phyloP scores from a whole-genome alignment of 176 grass and related monocot species.

The Triticum aestivum region IWGSC_CS_RefSeq_v2.1 NC_057808.1:483668593-483669092 shows the following conservation, averaged over 20 bases:
- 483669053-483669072: background rate
- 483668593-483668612: background rate
- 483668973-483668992: background rate
- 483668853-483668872: conserved; percentile 89
- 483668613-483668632: background rate
- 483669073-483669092: conserved; percentile 8
- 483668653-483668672: conserved; percentile 83
- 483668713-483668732: conserved; percentile 88
- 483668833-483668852: conserved; percentile 82
- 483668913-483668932: background rate
- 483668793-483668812: conserved; percentile 70
- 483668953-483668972: background rate
- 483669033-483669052: background rate
- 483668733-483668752: conserved; percentile 71
- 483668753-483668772: conserved; percentile 71
- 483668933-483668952: background rate
- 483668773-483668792: conserved; percentile 85
- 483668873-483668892: conserved; percentile 90
- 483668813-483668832: conserved; percentile 76
- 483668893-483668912: conserved; percentile 13
- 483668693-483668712: conserved; percentile 94
- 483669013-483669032: conserved; percentile 2
- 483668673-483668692: conserved; percentile 64
- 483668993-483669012: background rate
- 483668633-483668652: conserved; percentile 62